Evolutionary conservation across 2,329 filamentous ascomycete species (phyloP).

Genomic region (Alternaria arborescens): DNA sequence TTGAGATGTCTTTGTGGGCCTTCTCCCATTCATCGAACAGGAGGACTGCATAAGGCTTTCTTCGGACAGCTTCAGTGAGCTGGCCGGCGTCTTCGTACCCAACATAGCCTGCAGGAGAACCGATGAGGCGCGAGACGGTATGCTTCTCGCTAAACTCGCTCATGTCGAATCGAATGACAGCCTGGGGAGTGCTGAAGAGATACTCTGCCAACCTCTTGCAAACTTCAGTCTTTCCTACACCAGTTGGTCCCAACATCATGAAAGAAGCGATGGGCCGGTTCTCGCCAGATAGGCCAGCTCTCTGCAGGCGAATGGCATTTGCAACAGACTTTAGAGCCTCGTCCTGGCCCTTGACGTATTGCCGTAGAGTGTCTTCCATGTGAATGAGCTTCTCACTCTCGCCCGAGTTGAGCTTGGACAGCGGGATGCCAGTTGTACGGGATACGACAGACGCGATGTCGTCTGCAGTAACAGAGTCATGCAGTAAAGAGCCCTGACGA

Average conservation of each 20-base stretch:
- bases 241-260: slow-evolving; percentile 97
- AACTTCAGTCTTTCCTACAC: slow-evolving; percentile 95
- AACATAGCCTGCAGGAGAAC: slow-evolving; percentile 91
- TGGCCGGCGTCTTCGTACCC: slow-evolving; percentile 97
- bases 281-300: slow-evolving; percentile 89
- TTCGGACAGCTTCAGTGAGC: slow-evolving; percentile 90
- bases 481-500: slow-evolving; percentile 70
- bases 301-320: slow-evolving; percentile 91
- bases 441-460: slow-evolving; percentile 95
- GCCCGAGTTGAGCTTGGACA: slow-evolving; percentile 89
- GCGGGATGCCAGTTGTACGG: slow-evolving; percentile 88
- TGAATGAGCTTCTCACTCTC: slow-evolving; percentile 94
- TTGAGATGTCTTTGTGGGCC: slow-evolving; percentile 92
- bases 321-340: slow-evolving; percentile 91
- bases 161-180: slow-evolving; percentile 96
- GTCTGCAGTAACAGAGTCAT: slow-evolving; percentile 93
- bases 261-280: slow-evolving; percentile 92
- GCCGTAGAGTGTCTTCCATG: slow-evolving; percentile 89
- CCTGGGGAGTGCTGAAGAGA: slow-evolving; percentile 89
- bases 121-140: slow-evolving; percentile 91
- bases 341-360: slow-evolving; percentile 90
- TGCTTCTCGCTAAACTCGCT: slow-evolving; percentile 98
- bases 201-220: slow-evolving; percentile 96
- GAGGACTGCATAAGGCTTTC: slow-evolving; percentile 94
- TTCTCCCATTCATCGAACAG: slow-evolving; percentile 99